Percentiles rank a stretch among this genome's conserved stretches.
phyloP scores from a whole-genome alignment of 345 rosid genomes.

The Angophora floribunda region DNA sequence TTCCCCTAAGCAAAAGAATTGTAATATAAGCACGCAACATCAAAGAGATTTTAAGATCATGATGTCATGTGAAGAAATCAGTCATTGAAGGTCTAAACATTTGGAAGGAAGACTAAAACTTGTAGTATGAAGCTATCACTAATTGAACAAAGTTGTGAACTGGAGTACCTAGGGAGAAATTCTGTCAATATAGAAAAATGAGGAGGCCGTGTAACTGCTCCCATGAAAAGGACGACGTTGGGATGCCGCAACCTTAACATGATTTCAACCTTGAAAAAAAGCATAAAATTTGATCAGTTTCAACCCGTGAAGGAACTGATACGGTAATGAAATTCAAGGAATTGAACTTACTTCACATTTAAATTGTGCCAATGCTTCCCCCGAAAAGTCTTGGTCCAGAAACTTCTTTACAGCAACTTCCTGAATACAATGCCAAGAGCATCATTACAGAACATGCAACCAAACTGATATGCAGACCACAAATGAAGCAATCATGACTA shows the following conservation, averaged over 20 bases:
- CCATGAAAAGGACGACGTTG: slow-evolving; percentile 98
- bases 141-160: not conserved
- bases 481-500: not conserved
- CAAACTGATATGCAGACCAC: not conserved
- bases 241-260: slow-evolving; percentile 97
- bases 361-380: slow-evolving; percentile 85
- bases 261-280: slow-evolving; percentile 58
- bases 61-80: not conserved
- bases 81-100: not conserved
- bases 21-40: not conserved
- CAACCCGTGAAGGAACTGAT: not conserved
- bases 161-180: slow-evolving; percentile 77
- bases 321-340: not conserved
- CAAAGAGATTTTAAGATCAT: not conserved
- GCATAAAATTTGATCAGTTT: not conserved
- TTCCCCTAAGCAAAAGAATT: slow-evolving; percentile 54
- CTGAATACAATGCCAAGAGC: slow-evolving; percentile 20
- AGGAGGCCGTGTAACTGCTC: slow-evolving; percentile 88
- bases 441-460: not conserved
- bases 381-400: slow-evolving; percentile 84
- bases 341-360: slow-evolving; percentile 64
- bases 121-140: too few relatives aligned
- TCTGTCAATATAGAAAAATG: slow-evolving; percentile 96
- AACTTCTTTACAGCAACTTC: slow-evolving; percentile 99
- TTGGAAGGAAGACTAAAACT: not conserved